A percentile compares a stretch with the other conserved stretches of the same genome.
phyloP scores from a whole-genome alignment of 73 alveolate species.

The Symbiodinium natans region DNA sequence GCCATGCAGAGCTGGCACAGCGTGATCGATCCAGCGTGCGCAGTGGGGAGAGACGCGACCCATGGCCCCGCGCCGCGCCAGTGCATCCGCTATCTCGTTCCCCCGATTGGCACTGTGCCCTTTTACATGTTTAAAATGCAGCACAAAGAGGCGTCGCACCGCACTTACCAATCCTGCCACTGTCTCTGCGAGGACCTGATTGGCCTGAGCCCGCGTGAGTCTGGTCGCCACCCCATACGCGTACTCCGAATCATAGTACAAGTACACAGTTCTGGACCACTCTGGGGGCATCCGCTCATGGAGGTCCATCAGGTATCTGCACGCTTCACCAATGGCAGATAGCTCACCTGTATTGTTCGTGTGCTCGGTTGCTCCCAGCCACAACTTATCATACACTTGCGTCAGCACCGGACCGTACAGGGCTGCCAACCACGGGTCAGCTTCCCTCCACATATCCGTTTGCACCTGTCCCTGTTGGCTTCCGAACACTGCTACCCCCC shows the following conservation, averaged over 20 bases:
- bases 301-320: neutral
- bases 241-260: neutral
- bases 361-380: constrained; percentile 12
- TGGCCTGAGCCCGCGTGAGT: neutral
- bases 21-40: neutral
- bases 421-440: constrained; percentile 25
- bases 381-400: neutral
- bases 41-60: constrained; percentile 20
- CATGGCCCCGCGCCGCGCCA: neutral
- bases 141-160: neutral
- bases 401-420: neutral
- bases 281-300: neutral
- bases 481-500: neutral
- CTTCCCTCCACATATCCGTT: no score
- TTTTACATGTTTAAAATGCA: neutral
- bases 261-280: no score
- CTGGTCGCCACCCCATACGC: neutral
- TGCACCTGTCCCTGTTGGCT: neutral
- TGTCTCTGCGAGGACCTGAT: neutral
- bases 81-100: neutral
- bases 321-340: neutral
- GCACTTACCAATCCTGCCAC: neutral
- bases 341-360: constrained; percentile 13
- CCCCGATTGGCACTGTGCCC: neutral
- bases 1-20: neutral